Conservation (phyloP, 1,284 basidiomycete species). For the Ceratobasidium theobromae region DNA sequence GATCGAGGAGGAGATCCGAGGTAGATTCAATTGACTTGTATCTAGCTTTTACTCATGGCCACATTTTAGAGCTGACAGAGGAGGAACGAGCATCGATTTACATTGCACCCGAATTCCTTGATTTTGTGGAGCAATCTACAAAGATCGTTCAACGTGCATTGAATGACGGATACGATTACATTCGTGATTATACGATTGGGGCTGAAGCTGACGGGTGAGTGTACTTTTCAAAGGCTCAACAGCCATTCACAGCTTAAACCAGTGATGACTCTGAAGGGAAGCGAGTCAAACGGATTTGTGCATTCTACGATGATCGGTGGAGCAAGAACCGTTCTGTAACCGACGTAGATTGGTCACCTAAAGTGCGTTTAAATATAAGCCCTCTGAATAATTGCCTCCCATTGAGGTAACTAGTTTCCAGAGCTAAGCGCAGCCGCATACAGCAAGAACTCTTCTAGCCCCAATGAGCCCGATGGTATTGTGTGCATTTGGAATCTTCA, state of each 20-base stretch:
- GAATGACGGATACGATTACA: conserved; percentile 95
- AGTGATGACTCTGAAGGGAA: conserved; percentile 89
- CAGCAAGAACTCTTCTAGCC: conserved; percentile 88
- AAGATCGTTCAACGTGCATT: conserved; percentile 96
- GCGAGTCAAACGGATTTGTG: conserved; percentile 83
- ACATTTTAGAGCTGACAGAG: conserved; percentile 71
- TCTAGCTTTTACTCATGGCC: conserved; percentile 16
- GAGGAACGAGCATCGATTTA: conserved; percentile 82
- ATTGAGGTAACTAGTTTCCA: conserved; percentile 67
- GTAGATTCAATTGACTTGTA: conserved; percentile 45
- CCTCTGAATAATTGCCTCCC: not conserved
- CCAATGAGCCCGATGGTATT: conserved; percentile 94
- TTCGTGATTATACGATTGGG: conserved; percentile 89
- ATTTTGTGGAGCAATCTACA: conserved; percentile 93
- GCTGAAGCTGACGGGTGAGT: conserved; percentile 70
- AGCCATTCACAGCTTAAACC: conserved; percentile 14
- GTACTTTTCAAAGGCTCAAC: not conserved
- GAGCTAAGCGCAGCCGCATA: conserved; percentile 95
- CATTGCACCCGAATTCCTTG: conserved; percentile 82
- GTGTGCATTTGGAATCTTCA: conserved; percentile 98
- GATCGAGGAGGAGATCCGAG: conserved; percentile 79
- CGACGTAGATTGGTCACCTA: conserved; percentile 95
- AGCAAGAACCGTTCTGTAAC: conserved; percentile 92
- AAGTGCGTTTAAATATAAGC: conserved; percentile 52
- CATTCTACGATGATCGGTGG: conserved; percentile 86